Conservation (phyloP, 331 rosid genomes). For the Dryas integrifolia region DNA sequence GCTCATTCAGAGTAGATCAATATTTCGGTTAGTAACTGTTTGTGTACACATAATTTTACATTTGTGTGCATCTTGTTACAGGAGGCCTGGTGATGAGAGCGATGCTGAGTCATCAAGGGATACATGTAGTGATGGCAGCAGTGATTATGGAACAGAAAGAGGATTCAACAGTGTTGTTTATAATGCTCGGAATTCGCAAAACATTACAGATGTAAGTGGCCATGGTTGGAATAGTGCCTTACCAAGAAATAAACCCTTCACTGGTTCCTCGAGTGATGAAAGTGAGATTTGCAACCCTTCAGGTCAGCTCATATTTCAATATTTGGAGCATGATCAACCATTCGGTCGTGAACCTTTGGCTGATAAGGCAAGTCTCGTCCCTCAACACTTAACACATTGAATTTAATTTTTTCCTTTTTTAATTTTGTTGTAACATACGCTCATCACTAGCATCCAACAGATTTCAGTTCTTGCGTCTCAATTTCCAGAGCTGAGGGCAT, state of each 20-base stretch:
- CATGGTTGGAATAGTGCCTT: slow-evolving; percentile 47
- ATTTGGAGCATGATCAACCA: slow-evolving; percentile 73
- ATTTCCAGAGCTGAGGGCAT: slow-evolving; percentile 73
- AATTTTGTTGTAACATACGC: slow-evolving; percentile 22
- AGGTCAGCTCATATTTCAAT: slow-evolving; percentile 63
- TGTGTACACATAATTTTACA: background rate
- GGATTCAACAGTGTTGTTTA: slow-evolving; percentile 34
- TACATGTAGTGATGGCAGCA: slow-evolving; percentile 75
- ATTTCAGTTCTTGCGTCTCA: slow-evolving; percentile 59
- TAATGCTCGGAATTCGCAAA: slow-evolving; percentile 40
- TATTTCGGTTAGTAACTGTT: background rate
- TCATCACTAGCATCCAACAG: slow-evolving; percentile 43
- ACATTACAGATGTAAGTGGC: slow-evolving; percentile 36
- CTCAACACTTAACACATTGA: slow-evolving; percentile 12
- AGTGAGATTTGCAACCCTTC: slow-evolving; percentile 58
- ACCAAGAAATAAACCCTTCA: slow-evolving; percentile 38
- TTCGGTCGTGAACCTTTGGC: slow-evolving; percentile 80
- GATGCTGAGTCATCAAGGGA: slow-evolving; percentile 83
- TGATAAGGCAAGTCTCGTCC: slow-evolving; percentile 61
- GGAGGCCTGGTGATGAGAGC: slow-evolving; percentile 70
- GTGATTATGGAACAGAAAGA: slow-evolving; percentile 59
- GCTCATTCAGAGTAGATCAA: background rate
- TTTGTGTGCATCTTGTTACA: slow-evolving; percentile 24
- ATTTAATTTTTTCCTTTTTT: background rate
- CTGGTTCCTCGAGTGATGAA: slow-evolving; percentile 72